A percentile compares a stretch with the other conserved stretches of the same genome.
Evolutionary conservation across 1,284 basidiomycete genomes (phyloP).

Genomic region (Fomitopsis schrenkii): DNA sequence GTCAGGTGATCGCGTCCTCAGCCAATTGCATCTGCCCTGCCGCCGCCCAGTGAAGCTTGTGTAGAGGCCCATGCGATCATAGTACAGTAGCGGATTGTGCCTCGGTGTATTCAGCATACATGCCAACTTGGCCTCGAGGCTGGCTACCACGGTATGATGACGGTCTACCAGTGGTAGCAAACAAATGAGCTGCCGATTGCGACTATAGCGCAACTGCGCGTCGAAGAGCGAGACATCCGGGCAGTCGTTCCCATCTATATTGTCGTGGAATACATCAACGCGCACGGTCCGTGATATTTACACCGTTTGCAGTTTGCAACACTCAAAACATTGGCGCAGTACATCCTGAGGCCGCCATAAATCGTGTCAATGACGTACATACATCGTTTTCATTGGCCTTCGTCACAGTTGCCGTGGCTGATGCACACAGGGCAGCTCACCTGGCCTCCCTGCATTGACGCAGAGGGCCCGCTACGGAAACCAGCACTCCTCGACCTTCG

Average conservation of each 20-base stretch:
- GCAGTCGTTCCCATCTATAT: neutral
- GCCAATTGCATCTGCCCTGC: neutral
- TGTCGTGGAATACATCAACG: neutral
- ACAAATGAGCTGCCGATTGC: too few species aligned
- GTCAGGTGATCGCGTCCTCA: neutral
- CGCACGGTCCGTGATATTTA: neutral
- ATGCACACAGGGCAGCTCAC: too few species aligned
- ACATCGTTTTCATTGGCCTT: neutral
- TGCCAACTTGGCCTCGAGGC: too few species aligned
- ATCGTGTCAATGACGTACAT: neutral
- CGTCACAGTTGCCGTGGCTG: too few species aligned
- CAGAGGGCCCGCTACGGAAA: neutral
- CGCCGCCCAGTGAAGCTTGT: too few species aligned
- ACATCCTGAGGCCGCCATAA: neutral
- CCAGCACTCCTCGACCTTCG: conserved; percentile 7
- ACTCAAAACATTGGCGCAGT: neutral
- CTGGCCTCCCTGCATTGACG: neutral
- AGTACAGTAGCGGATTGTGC: too few species aligned
- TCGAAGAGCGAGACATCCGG: too few species aligned
- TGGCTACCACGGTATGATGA: too few species aligned
- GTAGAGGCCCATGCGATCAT: too few species aligned
- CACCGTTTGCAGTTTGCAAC: neutral
- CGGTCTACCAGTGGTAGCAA: too few species aligned
- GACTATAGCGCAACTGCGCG: too few species aligned
- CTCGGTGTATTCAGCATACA: too few species aligned